These are phyloP conservation scores for Nepenthes alata DNA, from an alignment of 179 eudicot genomes.

Conservation along the genomic window DNA sequence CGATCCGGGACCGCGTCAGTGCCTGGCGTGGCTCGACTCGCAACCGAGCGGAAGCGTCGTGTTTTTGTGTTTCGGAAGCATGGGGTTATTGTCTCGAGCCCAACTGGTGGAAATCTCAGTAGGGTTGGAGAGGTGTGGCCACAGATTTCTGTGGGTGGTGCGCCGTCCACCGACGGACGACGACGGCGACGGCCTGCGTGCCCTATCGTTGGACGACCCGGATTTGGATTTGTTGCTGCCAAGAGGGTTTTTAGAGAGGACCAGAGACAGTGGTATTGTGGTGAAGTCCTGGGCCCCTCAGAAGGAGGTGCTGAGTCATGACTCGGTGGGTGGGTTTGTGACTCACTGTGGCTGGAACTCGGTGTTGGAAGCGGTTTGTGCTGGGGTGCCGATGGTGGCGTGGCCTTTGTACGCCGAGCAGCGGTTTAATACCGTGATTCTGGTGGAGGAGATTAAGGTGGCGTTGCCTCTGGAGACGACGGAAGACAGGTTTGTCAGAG, in stretches of 20 bases:
- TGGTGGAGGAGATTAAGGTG: conserved; percentile 19
- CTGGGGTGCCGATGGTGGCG: conserved; percentile 23
- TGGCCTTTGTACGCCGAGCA: conserved; percentile 43
- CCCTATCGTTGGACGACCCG: conserved; percentile 16
- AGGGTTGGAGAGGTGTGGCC: conserved; percentile 3
- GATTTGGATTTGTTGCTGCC: conserved; percentile 8
- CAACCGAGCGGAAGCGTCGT: conserved; percentile 9
- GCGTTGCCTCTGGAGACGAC: conserved; percentile 6
- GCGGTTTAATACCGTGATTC: conserved; percentile 13
- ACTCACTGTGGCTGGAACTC: conserved; percentile 18
- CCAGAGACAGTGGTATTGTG: conserved; percentile 20
- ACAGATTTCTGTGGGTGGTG: conserved; percentile 6
- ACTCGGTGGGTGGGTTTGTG: conserved; percentile 25
- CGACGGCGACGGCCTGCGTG: not conserved
- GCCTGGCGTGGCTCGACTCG: conserved; percentile 4
- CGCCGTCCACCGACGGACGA: not conserved
- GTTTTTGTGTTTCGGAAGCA: conserved; percentile 10
- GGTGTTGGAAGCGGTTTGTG: conserved; percentile 18
- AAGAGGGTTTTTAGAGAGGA: conserved; percentile 22
- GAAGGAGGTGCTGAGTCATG: conserved; percentile 21
- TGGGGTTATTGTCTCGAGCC: not conserved
- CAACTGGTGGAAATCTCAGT: conserved; percentile 1
- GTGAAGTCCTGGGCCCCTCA: conserved; percentile 38
- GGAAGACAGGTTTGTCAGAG: conserved; percentile 13
- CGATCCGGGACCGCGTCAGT: not conserved